Evolutionary conservation across 192 early-diverging fungal genomes (phyloP).

Genomic region (Paraglomus brasilianum): DNA sequence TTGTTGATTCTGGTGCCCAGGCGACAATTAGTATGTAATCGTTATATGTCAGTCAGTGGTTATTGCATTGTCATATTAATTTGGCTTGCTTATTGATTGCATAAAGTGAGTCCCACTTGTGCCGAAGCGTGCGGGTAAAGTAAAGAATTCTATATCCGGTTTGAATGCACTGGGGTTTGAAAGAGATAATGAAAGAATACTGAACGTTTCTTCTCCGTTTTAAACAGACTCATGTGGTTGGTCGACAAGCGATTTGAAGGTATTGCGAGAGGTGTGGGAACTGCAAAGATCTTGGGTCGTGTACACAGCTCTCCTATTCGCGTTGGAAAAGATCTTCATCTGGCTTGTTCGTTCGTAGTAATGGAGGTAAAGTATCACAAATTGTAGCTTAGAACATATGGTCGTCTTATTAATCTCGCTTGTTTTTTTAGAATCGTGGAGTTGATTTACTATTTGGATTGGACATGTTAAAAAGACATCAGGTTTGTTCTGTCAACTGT

Average conservation of each 20-base stretch:
- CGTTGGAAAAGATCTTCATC: constrained; percentile 67
- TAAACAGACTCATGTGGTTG: constrained; percentile 85
- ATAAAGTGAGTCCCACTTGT: constrained; percentile 27
- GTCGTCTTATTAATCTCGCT: neutral
- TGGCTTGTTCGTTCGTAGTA: constrained; percentile 89
- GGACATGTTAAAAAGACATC: constrained; percentile 93
- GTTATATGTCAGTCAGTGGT: neutral
- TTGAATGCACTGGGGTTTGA: neutral
- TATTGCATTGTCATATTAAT: neutral
- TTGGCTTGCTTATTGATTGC: neutral
- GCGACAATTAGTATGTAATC: constrained; percentile 78
- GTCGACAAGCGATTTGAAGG: constrained; percentile 88
- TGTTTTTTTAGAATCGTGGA: constrained; percentile 60
- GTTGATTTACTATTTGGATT: constrained; percentile 91
- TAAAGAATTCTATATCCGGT: too few relatives aligned
- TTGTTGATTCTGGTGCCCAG: constrained; percentile 97
- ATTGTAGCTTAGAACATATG: too few relatives aligned
- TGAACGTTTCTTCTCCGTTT: constrained; percentile 27
- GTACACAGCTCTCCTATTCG: constrained; percentile 88
- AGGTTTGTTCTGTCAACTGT: constrained; percentile 40
- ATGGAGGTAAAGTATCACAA: constrained; percentile 58
- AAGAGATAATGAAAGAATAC: constrained; percentile 10
- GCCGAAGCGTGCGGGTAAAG: constrained; percentile 27
- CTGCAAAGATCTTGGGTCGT: constrained; percentile 94
- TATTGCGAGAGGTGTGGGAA: constrained; percentile 90